Percentiles rank a stretch among this genome's conserved stretches.
These are phyloP conservation scores for Passiflora organensis DNA, from an alignment of 345 rosid species.

Conservation along the genomic window DNA sequence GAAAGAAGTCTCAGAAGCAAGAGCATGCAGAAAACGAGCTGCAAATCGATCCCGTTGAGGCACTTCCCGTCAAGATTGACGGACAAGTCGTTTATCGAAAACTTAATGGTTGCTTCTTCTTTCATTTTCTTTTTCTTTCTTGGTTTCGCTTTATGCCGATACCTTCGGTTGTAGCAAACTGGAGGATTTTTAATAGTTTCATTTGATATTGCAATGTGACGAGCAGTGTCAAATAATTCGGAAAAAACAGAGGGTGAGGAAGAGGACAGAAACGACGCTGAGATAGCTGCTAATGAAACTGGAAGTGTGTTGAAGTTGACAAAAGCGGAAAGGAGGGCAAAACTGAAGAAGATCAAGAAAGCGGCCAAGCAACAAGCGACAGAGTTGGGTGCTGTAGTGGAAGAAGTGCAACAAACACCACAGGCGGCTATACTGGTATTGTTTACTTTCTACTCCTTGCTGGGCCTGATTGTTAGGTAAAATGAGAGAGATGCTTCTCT, in stretches of 20 bases:
- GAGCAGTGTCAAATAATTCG: slow-evolving; percentile 31
- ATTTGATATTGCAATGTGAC: no score
- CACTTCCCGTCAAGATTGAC: slow-evolving; percentile 82
- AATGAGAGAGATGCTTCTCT: no score
- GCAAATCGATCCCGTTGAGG: slow-evolving; percentile 63
- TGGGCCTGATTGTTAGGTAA: no score
- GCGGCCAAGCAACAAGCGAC: slow-evolving; percentile 68
- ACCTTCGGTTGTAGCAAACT: not conserved
- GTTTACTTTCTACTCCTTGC: not conserved
- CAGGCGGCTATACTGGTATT: slow-evolving; percentile 80
- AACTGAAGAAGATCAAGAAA: slow-evolving; percentile 65
- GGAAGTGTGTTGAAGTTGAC: slow-evolving; percentile 39
- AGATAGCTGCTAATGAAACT: slow-evolving; percentile 29
- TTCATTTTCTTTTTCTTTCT: not conserved
- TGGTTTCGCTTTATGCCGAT: not conserved
- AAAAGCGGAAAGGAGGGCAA: slow-evolving; percentile 76
- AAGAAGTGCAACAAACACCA: slow-evolving; percentile 47
- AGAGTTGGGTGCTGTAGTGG: slow-evolving; percentile 26
- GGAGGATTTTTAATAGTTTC: not conserved
- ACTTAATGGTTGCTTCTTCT: slow-evolving; percentile 22
- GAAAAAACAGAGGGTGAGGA: slow-evolving; percentile 18
- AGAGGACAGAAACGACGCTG: slow-evolving; percentile 19
- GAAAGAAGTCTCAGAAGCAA: slow-evolving; percentile 32
- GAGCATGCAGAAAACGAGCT: slow-evolving; percentile 32
- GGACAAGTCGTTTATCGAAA: slow-evolving; percentile 65